Evolutionary conservation across 2,329 filamentous ascomycete species (phyloP).

Genomic region (Colletotrichum sp.): DNA sequence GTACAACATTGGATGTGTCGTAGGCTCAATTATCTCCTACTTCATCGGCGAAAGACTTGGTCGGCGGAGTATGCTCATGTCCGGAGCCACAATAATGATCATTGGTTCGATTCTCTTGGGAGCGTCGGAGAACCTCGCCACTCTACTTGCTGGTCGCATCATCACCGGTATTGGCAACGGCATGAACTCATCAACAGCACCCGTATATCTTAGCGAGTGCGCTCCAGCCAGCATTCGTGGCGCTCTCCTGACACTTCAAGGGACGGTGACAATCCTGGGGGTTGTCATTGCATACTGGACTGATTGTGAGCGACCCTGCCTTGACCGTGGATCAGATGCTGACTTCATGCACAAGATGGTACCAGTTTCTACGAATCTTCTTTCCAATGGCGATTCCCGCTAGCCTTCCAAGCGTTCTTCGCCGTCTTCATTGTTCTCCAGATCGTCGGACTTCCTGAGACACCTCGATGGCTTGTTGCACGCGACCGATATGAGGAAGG

Average conservation of each 20-base stretch:
- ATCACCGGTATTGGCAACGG: neutral
- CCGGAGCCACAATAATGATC: neutral
- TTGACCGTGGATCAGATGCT: neutral
- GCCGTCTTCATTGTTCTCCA: constrained; percentile 37
- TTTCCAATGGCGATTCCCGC: constrained; percentile 32
- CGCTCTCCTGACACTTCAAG: constrained; percentile 53
- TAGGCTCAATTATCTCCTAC: neutral
- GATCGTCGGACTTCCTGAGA: constrained; percentile 40
- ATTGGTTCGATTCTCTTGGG: neutral
- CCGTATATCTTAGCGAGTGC: constrained; percentile 16
- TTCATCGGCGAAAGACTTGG: neutral
- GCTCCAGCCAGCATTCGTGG: constrained; percentile 48
- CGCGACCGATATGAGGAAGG: constrained; percentile 38
- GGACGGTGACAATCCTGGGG: constrained; percentile 50
- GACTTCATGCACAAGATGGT: neutral
- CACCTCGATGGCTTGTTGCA: constrained; percentile 38
- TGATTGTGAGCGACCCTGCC: constrained; percentile 29
- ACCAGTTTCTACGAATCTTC: neutral
- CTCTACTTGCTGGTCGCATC: neutral
- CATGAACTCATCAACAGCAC: neutral
- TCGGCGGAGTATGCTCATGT: neutral
- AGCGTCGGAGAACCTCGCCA: neutral
- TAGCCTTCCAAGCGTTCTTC: constrained; percentile 42
- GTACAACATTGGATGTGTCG: constrained; percentile 34
- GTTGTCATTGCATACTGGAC: constrained; percentile 46